Conservation (phyloP, 2,329 filamentous ascomycete genomes). For the Colletotrichum limetticola region DNA sequence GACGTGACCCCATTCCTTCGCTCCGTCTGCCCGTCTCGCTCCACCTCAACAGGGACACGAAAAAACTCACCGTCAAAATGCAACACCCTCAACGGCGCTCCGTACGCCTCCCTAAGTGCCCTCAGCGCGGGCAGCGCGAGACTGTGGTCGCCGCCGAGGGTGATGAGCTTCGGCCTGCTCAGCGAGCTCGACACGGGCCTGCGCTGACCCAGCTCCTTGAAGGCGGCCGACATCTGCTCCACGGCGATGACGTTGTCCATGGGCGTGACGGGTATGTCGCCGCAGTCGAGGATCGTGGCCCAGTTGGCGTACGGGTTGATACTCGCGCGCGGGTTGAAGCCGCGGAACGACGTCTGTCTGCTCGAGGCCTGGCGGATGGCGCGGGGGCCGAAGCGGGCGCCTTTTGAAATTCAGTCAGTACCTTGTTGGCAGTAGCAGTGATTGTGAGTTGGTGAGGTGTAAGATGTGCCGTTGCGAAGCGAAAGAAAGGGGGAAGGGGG, state of each 20-base stretch:
- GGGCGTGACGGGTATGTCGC: conserved; percentile 87
- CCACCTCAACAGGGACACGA: no score
- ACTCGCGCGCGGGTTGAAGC: conserved; percentile 81
- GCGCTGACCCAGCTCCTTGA: conserved; percentile 70
- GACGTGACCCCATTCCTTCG: not conserved
- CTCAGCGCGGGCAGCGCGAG: conserved; percentile 76
- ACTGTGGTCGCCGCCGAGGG: conserved; percentile 79
- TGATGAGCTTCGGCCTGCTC: conserved; percentile 68
- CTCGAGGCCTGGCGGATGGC: conserved; percentile 87
- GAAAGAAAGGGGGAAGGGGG: not conserved
- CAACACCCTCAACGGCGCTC: conserved; percentile 72
- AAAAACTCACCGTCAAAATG: conserved; percentile 71
- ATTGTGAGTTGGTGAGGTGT: not conserved
- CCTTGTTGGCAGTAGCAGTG: no score
- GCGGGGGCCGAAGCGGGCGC: conserved; percentile 85
- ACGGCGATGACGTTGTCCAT: conserved; percentile 87
- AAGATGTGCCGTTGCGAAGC: not conserved
- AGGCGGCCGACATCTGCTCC: conserved; percentile 85
- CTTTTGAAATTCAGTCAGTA: conserved; percentile 40
- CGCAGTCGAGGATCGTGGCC: conserved; percentile 87
- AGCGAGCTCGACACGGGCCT: conserved; percentile 46
- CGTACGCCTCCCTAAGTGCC: conserved; percentile 71
- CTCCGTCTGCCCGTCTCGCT: not conserved
- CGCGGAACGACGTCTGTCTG: conserved; percentile 82
- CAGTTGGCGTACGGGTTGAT: conserved; percentile 87